A percentile compares a stretch with the other conserved stretches of the same genome.
phyloP scores from a whole-genome alignment of 139 green algal genomes.

The Eudorina sp. region DNA sequence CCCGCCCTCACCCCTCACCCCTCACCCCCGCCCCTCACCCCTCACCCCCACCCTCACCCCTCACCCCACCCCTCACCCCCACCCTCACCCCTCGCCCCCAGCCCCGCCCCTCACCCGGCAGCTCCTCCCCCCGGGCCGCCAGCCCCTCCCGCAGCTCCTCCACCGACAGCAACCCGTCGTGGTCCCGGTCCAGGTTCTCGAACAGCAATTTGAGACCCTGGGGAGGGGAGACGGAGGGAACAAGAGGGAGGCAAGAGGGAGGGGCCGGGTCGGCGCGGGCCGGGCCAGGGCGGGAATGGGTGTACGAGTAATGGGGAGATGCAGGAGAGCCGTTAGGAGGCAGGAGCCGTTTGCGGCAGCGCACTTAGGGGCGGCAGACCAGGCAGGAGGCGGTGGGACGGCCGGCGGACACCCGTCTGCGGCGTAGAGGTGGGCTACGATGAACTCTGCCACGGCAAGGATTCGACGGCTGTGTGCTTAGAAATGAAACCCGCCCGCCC shows the following conservation, averaged over 20 bases:
- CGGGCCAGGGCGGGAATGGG: background rate
- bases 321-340: too few relatives aligned
- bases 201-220: slow-evolving; percentile 55
- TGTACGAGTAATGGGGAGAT: background rate
- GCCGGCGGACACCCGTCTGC: too few relatives aligned
- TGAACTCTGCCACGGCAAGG: too few relatives aligned
- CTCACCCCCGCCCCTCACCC: background rate
- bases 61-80: background rate
- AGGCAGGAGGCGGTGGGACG: too few relatives aligned
- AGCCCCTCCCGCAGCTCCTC: slow-evolving; percentile 52
- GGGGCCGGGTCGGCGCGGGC: too few relatives aligned
- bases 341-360: too few relatives aligned
- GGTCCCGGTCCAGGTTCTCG: slow-evolving; percentile 55
- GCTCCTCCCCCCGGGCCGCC: slow-evolving; percentile 23
- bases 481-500: too few relatives aligned
- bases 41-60: background rate
- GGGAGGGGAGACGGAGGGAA: background rate
- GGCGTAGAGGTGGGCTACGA: too few relatives aligned
- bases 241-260: too few relatives aligned
- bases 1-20: background rate
- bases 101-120: slow-evolving; percentile 10
- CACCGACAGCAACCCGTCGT: slow-evolving; percentile 56
- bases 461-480: too few relatives aligned
- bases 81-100: background rate
- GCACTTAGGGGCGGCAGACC: too few relatives aligned